Conservation (phyloP, 352 stramenopile species). For the Phytophthora fragariae region DNA sequence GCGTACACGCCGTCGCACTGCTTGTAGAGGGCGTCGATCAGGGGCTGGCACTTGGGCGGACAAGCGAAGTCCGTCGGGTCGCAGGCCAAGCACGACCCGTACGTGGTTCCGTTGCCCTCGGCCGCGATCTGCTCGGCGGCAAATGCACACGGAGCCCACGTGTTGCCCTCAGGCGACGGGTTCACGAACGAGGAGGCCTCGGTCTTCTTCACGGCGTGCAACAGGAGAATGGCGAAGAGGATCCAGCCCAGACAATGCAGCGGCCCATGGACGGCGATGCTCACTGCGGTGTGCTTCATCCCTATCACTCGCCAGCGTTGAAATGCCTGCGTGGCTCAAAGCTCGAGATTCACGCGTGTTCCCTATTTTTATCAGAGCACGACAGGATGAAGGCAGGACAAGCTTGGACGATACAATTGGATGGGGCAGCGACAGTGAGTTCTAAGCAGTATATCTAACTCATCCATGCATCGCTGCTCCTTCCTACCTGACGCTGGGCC, state of each 20-base stretch:
- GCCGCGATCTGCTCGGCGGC: constrained; percentile 54
- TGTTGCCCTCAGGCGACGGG: constrained; percentile 61
- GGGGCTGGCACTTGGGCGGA: constrained; percentile 71
- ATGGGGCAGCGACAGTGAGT: constrained; percentile 8
- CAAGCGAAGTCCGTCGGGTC: constrained; percentile 60
- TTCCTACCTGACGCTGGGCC: constrained; percentile 12
- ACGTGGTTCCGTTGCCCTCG: constrained; percentile 69
- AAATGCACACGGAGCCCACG: constrained; percentile 67
- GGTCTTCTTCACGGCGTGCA: constrained; percentile 22
- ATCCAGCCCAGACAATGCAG: constrained; percentile 24
- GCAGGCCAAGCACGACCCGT: constrained; percentile 72
- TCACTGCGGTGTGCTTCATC: constrained; percentile 25
- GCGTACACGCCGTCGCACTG: constrained; percentile 71
- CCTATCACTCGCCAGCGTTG: constrained; percentile 10
- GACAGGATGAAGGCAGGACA: neutral
- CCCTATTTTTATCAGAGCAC: constrained; percentile 29
- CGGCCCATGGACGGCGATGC: constrained; percentile 14
- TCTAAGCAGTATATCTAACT: constrained; percentile 26
- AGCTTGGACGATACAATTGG: constrained; percentile 14
- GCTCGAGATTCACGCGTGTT: neutral
- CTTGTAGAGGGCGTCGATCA: constrained; percentile 76
- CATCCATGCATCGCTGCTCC: constrained; percentile 26
- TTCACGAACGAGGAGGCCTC: constrained; percentile 51
- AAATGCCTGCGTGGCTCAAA: neutral
- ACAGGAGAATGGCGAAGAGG: constrained; percentile 27